Percentiles rank a stretch among this genome's conserved stretches.
phyloP scores from a whole-genome alignment of 2,329 filamentous ascomycete species.

The Pseudogymnoascus sp. region DNA sequence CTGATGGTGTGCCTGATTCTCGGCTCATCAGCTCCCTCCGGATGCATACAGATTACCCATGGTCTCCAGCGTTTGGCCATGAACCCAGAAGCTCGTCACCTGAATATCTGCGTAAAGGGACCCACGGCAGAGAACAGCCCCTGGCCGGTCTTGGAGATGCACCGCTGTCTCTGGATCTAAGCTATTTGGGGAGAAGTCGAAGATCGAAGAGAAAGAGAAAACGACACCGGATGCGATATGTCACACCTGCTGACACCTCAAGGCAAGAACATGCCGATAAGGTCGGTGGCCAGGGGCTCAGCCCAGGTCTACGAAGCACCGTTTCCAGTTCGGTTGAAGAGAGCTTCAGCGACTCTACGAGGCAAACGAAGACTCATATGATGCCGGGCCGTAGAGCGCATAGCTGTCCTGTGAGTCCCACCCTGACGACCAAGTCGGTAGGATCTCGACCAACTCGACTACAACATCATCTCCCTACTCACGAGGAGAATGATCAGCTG shows the following conservation, averaged over 20 bases:
- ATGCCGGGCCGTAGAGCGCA: background rate
- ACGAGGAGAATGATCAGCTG: slow-evolving; percentile 11
- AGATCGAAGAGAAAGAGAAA: background rate
- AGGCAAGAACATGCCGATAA: background rate
- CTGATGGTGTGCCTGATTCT: slow-evolving; percentile 16
- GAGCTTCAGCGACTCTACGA: background rate
- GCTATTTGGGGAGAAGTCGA: background rate
- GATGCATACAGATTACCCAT: slow-evolving; percentile 27
- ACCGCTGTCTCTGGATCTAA: background rate
- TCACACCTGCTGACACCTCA: background rate
- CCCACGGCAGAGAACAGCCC: slow-evolving; percentile 16
- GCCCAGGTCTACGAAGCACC: background rate
- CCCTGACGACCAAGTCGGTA: background rate
- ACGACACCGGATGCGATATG: background rate
- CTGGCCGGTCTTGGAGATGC: background rate
- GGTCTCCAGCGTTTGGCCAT: slow-evolving; percentile 27
- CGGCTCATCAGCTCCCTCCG: slow-evolving; percentile 27
- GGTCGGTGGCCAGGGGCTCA: background rate
- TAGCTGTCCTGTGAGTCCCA: background rate
- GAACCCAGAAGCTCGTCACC: slow-evolving; percentile 26
- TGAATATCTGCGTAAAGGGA: slow-evolving; percentile 18
- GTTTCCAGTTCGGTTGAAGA: background rate
- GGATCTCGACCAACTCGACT: background rate
- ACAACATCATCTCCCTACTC: slow-evolving; percentile 11
- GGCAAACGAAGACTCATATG: background rate